Base-by-base conservation (phyloP, 164 flowering plant species). In the grape (Vitis vinifera) region DNA sequence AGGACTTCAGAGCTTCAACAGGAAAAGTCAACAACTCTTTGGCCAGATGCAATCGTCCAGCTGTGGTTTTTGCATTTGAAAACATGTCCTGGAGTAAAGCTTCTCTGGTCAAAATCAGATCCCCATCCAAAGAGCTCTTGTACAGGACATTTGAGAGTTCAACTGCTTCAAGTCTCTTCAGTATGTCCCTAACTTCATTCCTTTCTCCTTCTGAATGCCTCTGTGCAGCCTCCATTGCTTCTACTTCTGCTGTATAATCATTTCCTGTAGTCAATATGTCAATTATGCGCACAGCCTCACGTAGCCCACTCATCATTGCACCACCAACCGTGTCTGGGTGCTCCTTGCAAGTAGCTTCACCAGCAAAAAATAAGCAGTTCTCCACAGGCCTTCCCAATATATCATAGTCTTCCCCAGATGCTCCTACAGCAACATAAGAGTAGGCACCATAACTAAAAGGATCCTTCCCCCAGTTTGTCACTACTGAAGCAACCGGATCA, bases 241-340 rank as follows among this genome's bases (percentile, higher is more conserved):
- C 97, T 61, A 83, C 90, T 84, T 96, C 99, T 44, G 95, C 91
- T 29, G 87, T 86, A 71, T 78, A 84, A 89, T 96, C 98, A 76
- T 81, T 81, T 68, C 98, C 97, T 66, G 87, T 86, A 27, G 64
- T 83, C 69, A 93, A 71, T 71, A 96, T 86, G 77, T 91, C 92
- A 67, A 91, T 87, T 51, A 96, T 90, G 8, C 99, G 96, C 58
- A 96, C 97, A 29, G 99, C 99, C 81, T 96, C 99, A 15, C 99
- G 89, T 48, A 96, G 91, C 47, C 99, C 99, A 84, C 95, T 93
- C 92, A 96, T 85, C 97, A 96, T 96, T 55, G 98, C 99, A 82
- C 99, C 99, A 66, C 99, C 99, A 71, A 96, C 99, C 14, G 99
- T 96, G 82, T 96, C 99, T 30, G 99, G 99, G 69, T 96, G 97